These are phyloP conservation scores for Zygosaccharomyces kombuchaensis DNA, from an alignment of 805 yeast genomes.

Conservation along the genomic window DNA sequence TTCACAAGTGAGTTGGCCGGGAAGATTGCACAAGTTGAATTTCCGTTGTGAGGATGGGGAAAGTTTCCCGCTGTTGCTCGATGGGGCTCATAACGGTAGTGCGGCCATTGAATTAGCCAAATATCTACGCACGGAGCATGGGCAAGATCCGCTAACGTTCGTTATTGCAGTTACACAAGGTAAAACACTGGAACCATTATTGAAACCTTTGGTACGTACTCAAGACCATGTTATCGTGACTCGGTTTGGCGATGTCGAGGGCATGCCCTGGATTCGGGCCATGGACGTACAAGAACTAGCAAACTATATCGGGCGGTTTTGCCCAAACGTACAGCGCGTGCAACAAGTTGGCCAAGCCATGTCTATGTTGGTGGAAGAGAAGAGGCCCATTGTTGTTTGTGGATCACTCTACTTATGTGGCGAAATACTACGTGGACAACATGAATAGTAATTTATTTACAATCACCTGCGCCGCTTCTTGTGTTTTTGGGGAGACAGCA, in stretches of 20 bases:
- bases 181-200: slow-evolving; percentile 51
- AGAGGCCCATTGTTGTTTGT: slow-evolving; percentile 46
- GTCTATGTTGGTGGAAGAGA: slow-evolving; percentile 17
- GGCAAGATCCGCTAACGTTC: slow-evolving; percentile 40
- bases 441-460: neutral
- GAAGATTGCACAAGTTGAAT: slow-evolving; percentile 60
- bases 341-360: slow-evolving; percentile 30
- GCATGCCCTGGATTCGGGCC: slow-evolving; percentile 90
- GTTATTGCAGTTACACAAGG: slow-evolving; percentile 75
- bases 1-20: slow-evolving; percentile 69
- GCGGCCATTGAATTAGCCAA: slow-evolving; percentile 72
- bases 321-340: slow-evolving; percentile 29
- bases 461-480: slow-evolving; percentile 7
- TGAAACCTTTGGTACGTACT: slow-evolving; percentile 45
- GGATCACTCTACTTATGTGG: slow-evolving; percentile 70
- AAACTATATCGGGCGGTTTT: slow-evolving; percentile 23
- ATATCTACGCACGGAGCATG: slow-evolving; percentile 40
- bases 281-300: slow-evolving; percentile 32
- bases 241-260: slow-evolving; percentile 63
- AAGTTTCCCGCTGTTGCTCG: slow-evolving; percentile 46
- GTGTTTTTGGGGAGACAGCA: slow-evolving; percentile 6
- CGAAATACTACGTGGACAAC: slow-evolving; percentile 43
- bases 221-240: slow-evolving; percentile 61
- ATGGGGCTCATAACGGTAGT: slow-evolving; percentile 89
- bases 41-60: slow-evolving; percentile 23